Conservation (phyloP, 1,139 yeast species). For the Nakaseomyces nivariensis region DNA sequence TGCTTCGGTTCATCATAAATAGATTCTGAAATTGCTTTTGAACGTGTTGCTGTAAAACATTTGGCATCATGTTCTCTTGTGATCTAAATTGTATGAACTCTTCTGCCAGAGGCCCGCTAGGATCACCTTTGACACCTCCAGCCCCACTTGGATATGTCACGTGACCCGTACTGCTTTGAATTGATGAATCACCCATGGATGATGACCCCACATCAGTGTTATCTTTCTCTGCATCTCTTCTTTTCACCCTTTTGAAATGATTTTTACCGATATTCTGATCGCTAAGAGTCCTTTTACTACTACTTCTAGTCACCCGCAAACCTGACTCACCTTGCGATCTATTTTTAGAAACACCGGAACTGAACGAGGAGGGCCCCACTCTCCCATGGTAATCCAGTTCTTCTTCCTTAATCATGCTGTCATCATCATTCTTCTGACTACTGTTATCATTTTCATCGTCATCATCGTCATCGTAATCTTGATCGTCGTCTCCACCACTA, state of each 20-base stretch:
- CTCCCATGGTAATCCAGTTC: slow-evolving; percentile 5
- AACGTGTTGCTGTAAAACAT: slow-evolving; percentile 16
- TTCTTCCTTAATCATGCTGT: slow-evolving; percentile 17
- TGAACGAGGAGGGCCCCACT: neutral
- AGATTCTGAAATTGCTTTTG: slow-evolving; percentile 20
- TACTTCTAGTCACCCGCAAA: neutral
- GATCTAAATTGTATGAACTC: neutral
- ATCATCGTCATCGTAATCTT: neutral
- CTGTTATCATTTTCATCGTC: neutral
- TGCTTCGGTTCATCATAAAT: slow-evolving; percentile 10
- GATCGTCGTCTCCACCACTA: neutral
- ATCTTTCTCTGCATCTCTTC: neutral
- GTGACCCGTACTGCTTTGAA: neutral
- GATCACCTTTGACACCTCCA: neutral
- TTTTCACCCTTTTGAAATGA: neutral
- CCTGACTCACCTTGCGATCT: neutral
- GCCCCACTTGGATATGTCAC: neutral
- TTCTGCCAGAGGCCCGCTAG: neutral
- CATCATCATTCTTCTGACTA: slow-evolving; percentile 4
- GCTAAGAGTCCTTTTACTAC: neutral
- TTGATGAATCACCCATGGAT: neutral
- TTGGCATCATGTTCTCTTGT: neutral
- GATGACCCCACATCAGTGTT: neutral
- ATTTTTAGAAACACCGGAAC: neutral
- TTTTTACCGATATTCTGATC: neutral